Percentiles rank a stretch among this genome's conserved stretches.
phyloP scores from a whole-genome alignment of 306 rosid genomes.

The Trifolium subterraneum region DNA sequence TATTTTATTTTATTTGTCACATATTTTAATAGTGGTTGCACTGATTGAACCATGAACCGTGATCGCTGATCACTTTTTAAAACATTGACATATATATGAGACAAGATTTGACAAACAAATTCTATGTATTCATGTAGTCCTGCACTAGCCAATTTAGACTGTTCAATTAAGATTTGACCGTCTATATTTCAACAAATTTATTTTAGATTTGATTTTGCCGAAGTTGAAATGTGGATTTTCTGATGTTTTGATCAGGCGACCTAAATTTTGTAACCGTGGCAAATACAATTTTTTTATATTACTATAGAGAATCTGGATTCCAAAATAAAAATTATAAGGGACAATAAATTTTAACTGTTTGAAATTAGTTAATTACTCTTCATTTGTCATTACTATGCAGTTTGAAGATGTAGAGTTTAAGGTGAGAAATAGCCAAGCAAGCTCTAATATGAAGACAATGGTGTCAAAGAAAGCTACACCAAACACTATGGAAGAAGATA shows the following conservation, averaged over 20 bases:
- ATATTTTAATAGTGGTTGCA: too few relatives aligned
- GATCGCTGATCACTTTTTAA: too few relatives aligned
- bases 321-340: neutral
- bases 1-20: too few relatives aligned
- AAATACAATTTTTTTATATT: neutral
- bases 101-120: neutral
- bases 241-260: neutral
- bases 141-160: neutral
- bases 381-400: slow-evolving; percentile 50
- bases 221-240: neutral
- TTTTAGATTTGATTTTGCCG: neutral
- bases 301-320: neutral
- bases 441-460: slow-evolving; percentile 56
- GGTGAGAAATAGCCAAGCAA: slow-evolving; percentile 60
- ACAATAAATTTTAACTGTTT: neutral
- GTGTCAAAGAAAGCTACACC: slow-evolving; percentile 62
- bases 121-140: neutral
- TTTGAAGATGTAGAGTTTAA: slow-evolving; percentile 89
- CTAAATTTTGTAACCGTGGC: neutral
- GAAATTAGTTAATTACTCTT: neutral
- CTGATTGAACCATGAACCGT: too few relatives aligned
- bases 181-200: neutral
- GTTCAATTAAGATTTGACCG: neutral
- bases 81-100: neutral
- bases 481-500: slow-evolving; percentile 54